Evolutionary conservation across 352 stramenopile genomes (phyloP).

Genomic region (Globisporangium abappressorium): DNA sequence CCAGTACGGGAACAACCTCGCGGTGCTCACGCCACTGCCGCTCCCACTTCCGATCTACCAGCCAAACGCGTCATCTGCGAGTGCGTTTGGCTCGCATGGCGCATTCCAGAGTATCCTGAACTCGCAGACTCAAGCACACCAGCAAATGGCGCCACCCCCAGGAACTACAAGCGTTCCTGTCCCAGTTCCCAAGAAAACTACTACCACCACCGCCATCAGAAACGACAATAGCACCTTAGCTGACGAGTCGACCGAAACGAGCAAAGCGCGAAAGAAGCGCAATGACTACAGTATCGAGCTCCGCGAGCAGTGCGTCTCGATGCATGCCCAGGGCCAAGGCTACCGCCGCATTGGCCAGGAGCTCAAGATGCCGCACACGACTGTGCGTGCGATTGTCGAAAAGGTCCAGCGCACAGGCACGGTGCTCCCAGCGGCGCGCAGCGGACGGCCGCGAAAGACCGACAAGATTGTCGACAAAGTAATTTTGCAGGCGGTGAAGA

Average conservation of each 20-base stretch:
- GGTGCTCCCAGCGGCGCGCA: conserved; percentile 46
- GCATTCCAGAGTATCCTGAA: conserved; percentile 13
- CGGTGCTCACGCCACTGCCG: neutral
- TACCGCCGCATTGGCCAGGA: conserved; percentile 59
- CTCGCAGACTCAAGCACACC: neutral
- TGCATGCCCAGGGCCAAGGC: conserved; percentile 48
- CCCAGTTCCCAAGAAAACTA: neutral
- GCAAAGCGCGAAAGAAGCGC: conserved; percentile 32
- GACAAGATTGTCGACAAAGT: conserved; percentile 63
- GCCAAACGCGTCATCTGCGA: neutral
- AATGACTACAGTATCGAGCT: conserved; percentile 54
- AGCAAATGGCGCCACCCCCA: neutral
- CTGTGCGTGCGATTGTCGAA: conserved; percentile 66
- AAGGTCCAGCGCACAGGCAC: conserved; percentile 56
- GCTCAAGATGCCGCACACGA: conserved; percentile 67
- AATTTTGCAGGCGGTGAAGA: conserved; percentile 57
- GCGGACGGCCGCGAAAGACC: conserved; percentile 57
- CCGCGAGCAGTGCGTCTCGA: conserved; percentile 51
- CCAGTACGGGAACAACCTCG: neutral
- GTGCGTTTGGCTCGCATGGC: neutral
- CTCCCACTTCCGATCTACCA: neutral
- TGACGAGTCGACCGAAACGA: neutral
- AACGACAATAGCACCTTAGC: neutral
- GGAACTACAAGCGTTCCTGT: neutral
- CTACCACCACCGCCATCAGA: neutral